Evolutionary conservation across 495 filamentous ascomycete genomes (phyloP).

Genomic region (Aspergillus hancockii): DNA sequence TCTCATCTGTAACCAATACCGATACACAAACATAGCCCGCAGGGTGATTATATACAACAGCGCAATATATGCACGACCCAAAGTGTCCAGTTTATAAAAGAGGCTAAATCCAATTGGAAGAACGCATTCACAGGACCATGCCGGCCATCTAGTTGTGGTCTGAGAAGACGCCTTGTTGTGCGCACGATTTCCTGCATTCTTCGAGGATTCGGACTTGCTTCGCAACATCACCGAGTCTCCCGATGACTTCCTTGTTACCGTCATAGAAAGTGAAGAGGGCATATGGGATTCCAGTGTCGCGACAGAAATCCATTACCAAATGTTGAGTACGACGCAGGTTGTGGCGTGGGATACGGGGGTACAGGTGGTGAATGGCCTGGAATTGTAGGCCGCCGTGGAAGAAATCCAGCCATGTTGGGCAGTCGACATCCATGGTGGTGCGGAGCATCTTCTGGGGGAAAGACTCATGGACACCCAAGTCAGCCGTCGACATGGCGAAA

Average conservation of each 20-base stretch:
- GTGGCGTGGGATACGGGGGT: constrained; percentile 90
- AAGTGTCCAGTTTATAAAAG: background rate
- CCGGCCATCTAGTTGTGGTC: constrained; percentile 29
- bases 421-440: constrained; percentile 98
- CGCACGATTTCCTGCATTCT: constrained; percentile 73
- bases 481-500: constrained; percentile 95
- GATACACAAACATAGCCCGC: background rate
- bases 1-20: background rate
- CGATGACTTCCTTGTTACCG: constrained; percentile 86
- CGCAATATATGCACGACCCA: background rate
- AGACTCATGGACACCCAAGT: constrained; percentile 82
- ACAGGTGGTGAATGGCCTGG: constrained; percentile 94
- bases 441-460: constrained; percentile 97
- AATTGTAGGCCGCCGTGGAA: constrained; percentile 96
- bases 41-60: constrained; percentile 7
- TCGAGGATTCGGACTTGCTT: constrained; percentile 85
- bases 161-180: constrained; percentile 41
- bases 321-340: constrained; percentile 84
- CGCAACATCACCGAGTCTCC: constrained; percentile 79
- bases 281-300: constrained; percentile 90
- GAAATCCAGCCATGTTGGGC: constrained; percentile 92
- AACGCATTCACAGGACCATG: background rate
- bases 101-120: background rate
- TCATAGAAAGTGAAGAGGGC: constrained; percentile 91
- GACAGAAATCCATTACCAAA: constrained; percentile 85